Evolutionary conservation across 2,329 filamentous ascomycete genomes (phyloP), one percentile per base, ranked within the genome.

Genomic region (Sporothrix pallida): DNA sequence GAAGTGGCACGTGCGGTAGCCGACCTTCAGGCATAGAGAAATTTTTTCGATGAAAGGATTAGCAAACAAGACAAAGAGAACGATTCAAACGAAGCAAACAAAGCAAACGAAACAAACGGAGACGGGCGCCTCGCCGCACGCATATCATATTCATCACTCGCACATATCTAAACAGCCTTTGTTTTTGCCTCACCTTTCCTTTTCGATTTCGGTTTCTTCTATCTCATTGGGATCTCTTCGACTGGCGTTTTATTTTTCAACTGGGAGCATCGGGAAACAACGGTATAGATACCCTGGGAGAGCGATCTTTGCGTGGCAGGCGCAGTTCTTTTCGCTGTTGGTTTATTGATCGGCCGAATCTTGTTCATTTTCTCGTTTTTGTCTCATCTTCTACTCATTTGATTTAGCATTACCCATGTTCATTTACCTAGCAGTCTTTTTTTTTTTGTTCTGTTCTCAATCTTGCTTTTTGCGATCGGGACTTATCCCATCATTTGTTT

Each of bases 1-100:
- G 94, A 97, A 83, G 95, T 98, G 3, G 89, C 90, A 74, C 90
- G 87, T 78, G 94, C 94, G 17, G 86, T 97, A 71, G 86, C 87
- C 71, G 86, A 86, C 76, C 81, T 91, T 76, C 82, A 83, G 77
- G 83, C 83, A 75, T 87, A 80, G 86, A 76, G 75, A 79, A 78
- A 76, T 37, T 31, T 1, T 37, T 37, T 37, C 31, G 20, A 48
- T 44, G 42, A 9, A 62, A 50, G 44, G 15, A 52, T 44, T 9
- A 13, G 44, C 20, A 54, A 69, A 13, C 20, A 44, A 56, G 26
- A 15, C 3, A 50, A 37, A 54, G 23, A 20, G 12, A 60, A 48
- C 6, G 20, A 52, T 20, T 0, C 23, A 17, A 23, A 54, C 15
- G 31, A 54, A 48, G 13, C 46, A 65, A 20, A 26, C 60, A 23